Base-by-base conservation (phyloP, 805 yeast genomes). In the Starmerella kuoi region DNA sequence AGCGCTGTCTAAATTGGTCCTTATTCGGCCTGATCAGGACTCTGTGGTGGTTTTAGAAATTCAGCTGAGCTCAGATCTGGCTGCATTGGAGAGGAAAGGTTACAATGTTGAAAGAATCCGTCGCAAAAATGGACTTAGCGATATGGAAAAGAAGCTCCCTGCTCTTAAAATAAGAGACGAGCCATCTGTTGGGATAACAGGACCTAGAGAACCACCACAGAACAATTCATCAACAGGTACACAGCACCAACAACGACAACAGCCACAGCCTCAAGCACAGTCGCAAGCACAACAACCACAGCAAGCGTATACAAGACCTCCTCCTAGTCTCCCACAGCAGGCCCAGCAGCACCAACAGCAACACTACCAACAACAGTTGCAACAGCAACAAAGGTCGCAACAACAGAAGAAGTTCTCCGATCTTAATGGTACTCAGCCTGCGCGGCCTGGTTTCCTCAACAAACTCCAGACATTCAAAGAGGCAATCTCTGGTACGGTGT, bases 41-140 rank as follows among this genome's bases (percentile, higher is more conserved):
- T 54, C 62, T 2, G 62, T 57, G 4, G 54, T 65, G 19, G 59
- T 64, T 5, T 42, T 64, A 9, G 67, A 64, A 37, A 49, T 62
- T 19, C 57, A 61, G 33, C 52, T 64, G n/a, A 51, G 52, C 23
- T 47, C 59, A 7, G 47, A 56, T 12, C 47, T 64, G 34, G 42
- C 44, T 11, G 38, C 53, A 15, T 52, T 64, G 28, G 60, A 60
- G 44, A 41, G 54, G 32, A 61, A 65, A 35, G 68, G 68, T 9
- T 63, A 60, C 47, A 61, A 64, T 47, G 65, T 64, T 9, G 53
- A 54, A 21, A 45, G 65, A 19, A 45, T 63, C 21, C 49, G 60
- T 26, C 46, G 33, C 33, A 30, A 30, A 15, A 30, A 49, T 34
- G 45, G 51, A 4, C 31, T 19, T 3, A 23, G 15, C 12, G 12